Percentiles rank a stretch among this genome's conserved stretches.
Conservation (phyloP, 1,284 basidiomycete species). For the Boletus mariae region DNA sequence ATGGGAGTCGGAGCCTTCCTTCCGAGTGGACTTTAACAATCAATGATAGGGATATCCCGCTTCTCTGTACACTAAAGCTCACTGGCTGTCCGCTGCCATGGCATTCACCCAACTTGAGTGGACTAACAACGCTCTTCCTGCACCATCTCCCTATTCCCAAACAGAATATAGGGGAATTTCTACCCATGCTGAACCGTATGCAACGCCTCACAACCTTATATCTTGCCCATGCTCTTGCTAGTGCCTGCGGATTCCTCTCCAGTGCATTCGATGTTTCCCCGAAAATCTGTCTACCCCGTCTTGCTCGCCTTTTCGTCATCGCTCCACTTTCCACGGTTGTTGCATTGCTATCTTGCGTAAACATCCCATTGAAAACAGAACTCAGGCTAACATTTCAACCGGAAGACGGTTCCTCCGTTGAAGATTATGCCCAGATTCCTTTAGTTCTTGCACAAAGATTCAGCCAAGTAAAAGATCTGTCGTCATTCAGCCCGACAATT, state of each 20-base stretch:
- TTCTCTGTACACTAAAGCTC: background rate
- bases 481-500: background rate
- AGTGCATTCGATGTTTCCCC: background rate
- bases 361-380: background rate
- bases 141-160: background rate
- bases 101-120: background rate
- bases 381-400: background rate
- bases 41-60: background rate
- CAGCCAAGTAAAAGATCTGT: background rate
- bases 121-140: background rate
- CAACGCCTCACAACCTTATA: slow-evolving; percentile 5
- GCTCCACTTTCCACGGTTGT: background rate
- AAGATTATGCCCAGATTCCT: background rate
- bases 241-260: background rate
- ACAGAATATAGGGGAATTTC: slow-evolving; percentile 13
- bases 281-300: slow-evolving; percentile 3
- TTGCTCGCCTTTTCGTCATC: slow-evolving; percentile 3
- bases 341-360: slow-evolving; percentile 9
- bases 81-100: background rate
- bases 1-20: background rate
- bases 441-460: background rate
- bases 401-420: background rate
- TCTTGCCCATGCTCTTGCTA: background rate
- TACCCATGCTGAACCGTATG: slow-evolving; percentile 24
- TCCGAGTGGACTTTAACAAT: background rate